These are phyloP conservation scores for Grosmannia huntii DNA, from an alignment of 2,329 filamentous ascomycete species.

Conservation along the genomic window DNA sequence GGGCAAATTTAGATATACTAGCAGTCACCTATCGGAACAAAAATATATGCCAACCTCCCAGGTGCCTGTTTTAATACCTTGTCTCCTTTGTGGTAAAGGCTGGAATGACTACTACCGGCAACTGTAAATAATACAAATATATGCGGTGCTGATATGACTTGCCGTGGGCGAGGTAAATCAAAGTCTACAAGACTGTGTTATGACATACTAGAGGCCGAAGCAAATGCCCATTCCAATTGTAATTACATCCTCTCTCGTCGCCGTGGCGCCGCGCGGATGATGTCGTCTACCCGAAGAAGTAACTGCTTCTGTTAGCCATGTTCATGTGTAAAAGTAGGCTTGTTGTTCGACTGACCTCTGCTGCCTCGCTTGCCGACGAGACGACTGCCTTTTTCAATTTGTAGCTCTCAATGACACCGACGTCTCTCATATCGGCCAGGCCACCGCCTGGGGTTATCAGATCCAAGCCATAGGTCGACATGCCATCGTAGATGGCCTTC, in stretches of 20 bases:
- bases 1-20: background rate
- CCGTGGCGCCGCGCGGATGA: conserved; percentile 85
- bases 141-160: background rate
- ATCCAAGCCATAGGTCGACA: conserved; percentile 85
- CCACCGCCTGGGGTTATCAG: conserved; percentile 80
- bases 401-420: conserved; percentile 94
- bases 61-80: background rate
- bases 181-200: background rate
- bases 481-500: conserved; percentile 88
- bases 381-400: conserved; percentile 98
- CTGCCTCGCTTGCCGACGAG: conserved; percentile 87
- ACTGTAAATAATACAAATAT: background rate
- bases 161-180: background rate
- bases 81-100: background rate
- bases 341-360: conserved; percentile 50
- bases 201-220: background rate
- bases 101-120: background rate
- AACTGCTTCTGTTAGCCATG: conserved; percentile 37
- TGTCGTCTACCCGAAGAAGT: conserved; percentile 89
- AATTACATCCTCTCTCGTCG: conserved; percentile 49
- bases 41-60: background rate
- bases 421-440: conserved; percentile 87
- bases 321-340: background rate
- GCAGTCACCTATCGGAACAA: background rate
- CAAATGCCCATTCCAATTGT: background rate